Evolutionary conservation across 2,329 filamentous ascomycete genomes (phyloP).

Genomic region (Fonsecaea monophora): DNA sequence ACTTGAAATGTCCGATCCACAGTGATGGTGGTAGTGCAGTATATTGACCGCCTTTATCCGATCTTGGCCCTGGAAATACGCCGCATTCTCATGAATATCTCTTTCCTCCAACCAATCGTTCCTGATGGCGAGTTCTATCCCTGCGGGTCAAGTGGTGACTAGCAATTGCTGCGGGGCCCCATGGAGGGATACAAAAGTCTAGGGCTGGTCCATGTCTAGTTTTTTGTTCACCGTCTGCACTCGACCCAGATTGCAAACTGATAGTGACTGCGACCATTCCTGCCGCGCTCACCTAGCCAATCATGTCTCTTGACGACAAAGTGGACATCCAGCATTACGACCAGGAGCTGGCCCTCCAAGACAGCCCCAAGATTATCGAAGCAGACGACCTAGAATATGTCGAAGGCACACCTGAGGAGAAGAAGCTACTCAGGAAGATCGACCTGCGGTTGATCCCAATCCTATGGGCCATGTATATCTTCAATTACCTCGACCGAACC

Average conservation of each 20-base stretch:
- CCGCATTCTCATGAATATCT: constrained; percentile 3
- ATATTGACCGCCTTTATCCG: constrained; percentile 19
- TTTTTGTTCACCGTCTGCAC: background rate
- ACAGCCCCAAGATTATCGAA: constrained; percentile 20
- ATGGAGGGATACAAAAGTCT: constrained; percentile 23
- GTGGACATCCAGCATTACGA: constrained; percentile 18
- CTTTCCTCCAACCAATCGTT: background rate
- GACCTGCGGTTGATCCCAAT: constrained; percentile 57
- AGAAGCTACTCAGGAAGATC: constrained; percentile 55
- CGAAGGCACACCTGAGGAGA: constrained; percentile 50
- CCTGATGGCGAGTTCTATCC: constrained; percentile 6
- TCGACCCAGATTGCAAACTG: background rate
- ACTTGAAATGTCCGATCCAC: background rate
- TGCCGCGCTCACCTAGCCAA: background rate
- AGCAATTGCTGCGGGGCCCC: constrained; percentile 17
- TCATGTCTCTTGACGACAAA: constrained; percentile 26
- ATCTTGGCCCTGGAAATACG: constrained; percentile 6
- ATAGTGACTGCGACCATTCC: background rate
- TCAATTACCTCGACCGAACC: constrained; percentile 48
- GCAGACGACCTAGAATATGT: constrained; percentile 39
- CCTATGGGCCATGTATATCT: constrained; percentile 51
- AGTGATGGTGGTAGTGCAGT: too few species aligned
- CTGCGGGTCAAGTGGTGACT: background rate
- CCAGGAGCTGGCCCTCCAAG: constrained; percentile 17
- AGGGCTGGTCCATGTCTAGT: constrained; percentile 2